A percentile compares a stretch with the other conserved stretches of the same genome.
These are phyloP conservation scores for Citrullus amarus DNA, from an alignment of 306 rosid species.

Conservation along the genomic window DNA sequence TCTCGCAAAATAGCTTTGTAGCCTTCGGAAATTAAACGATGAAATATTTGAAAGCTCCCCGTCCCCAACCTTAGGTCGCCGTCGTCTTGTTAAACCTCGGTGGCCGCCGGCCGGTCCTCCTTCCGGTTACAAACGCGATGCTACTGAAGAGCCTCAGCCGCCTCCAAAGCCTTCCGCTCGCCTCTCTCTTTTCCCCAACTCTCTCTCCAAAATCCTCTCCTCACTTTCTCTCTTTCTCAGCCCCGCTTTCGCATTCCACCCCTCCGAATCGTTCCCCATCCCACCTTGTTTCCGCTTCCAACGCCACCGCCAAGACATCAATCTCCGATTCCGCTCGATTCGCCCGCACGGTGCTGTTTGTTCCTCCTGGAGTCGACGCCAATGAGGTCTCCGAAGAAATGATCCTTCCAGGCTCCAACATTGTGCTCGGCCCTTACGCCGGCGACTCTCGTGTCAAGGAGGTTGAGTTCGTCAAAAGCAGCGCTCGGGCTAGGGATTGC, in stretches of 20 bases:
- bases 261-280: neutral
- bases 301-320: slow-evolving; percentile 20
- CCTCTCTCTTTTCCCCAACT: neutral
- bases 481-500: slow-evolving; percentile 61
- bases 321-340: slow-evolving; percentile 21
- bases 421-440: slow-evolving; percentile 76
- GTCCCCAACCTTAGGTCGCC: neutral
- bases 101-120: neutral
- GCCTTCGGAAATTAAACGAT: too few relatives aligned
- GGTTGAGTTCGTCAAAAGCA: slow-evolving; percentile 80
- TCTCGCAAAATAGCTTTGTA: too few relatives aligned
- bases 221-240: slow-evolving; percentile 12
- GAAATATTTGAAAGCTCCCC: too few relatives aligned
- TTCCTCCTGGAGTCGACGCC: slow-evolving; percentile 67
- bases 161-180: slow-evolving; percentile 17
- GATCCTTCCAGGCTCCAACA: slow-evolving; percentile 69
- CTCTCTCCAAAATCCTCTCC: slow-evolving; percentile 11
- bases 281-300: slow-evolving; percentile 31
- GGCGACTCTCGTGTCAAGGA: slow-evolving; percentile 69
- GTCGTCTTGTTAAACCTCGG: neutral
- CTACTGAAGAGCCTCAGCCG: slow-evolving; percentile 33
- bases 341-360: slow-evolving; percentile 33
- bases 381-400: slow-evolving; percentile 43
- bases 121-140: neutral
- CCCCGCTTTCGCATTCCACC: slow-evolving; percentile 21